Evolutionary conservation across 2,329 filamentous ascomycete species (phyloP).

Genomic region (Stachybotrys echinatus): DNA sequence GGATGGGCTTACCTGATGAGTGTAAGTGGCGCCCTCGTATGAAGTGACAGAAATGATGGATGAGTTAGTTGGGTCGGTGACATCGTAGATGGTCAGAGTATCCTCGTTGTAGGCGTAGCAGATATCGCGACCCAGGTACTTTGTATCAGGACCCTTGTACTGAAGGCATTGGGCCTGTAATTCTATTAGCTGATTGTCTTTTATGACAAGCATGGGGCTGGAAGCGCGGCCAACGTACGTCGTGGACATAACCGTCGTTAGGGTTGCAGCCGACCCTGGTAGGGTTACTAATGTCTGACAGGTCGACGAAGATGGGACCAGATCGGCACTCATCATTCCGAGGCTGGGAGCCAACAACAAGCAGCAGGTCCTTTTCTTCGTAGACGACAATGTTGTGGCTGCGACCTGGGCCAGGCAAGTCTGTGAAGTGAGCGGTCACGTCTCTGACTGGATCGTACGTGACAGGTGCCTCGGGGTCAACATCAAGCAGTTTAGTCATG

Average conservation of each 20-base stretch:
- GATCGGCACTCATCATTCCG: conserved; percentile 34
- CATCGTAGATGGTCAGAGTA: conserved; percentile 15
- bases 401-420: conserved; percentile 30
- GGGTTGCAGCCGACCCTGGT: conserved; percentile 41
- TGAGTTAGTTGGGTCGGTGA: conserved; percentile 41
- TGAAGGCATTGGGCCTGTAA: conserved; percentile 31
- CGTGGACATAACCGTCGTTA: conserved; percentile 1
- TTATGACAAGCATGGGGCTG: no score
- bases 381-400: conserved; percentile 47
- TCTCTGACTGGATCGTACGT: conserved; percentile 26
- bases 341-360: conserved; percentile 35
- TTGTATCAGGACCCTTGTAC: background rate
- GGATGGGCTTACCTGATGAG: conserved; percentile 52
- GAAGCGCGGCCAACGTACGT: no score
- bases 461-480: conserved; percentile 18
- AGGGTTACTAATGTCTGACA: conserved; percentile 48
- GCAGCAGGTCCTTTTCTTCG: conserved; percentile 41
- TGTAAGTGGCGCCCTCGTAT: conserved; percentile 48
- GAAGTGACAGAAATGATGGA: conserved; percentile 44
- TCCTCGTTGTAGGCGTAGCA: conserved; percentile 3
- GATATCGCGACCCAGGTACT: conserved; percentile 1
- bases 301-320: conserved; percentile 54
- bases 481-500: conserved; percentile 34
- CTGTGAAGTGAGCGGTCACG: conserved; percentile 28
- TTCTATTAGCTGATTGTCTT: no score